phyloP scores from a whole-genome alignment of 768 basidiomycete species.

The Dendrothele bispora region DNA sequence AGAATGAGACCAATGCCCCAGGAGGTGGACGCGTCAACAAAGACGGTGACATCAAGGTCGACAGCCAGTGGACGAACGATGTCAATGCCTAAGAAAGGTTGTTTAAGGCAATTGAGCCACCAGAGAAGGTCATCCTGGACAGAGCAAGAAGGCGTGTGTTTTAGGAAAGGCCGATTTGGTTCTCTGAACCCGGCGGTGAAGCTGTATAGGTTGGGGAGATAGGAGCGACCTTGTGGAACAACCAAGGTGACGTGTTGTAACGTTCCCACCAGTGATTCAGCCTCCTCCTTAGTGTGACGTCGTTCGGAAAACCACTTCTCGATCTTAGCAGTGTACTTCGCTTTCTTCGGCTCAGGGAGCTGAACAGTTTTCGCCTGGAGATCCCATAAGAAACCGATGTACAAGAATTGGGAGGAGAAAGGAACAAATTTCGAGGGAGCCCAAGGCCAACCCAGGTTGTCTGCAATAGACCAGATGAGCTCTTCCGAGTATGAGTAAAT shows the following conservation, averaged over 20 bases:
- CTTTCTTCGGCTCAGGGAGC: constrained; percentile 29
- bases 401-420: constrained; percentile 23
- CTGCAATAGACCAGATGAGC: constrained; percentile 14
- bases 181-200: constrained; percentile 25
- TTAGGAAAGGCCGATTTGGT: background rate
- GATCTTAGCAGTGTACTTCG: constrained; percentile 26
- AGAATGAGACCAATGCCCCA: constrained; percentile 43
- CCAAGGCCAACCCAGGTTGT: constrained; percentile 24
- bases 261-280: constrained; percentile 29
- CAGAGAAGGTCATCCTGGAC: constrained; percentile 1
- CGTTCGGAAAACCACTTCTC: constrained; percentile 11
- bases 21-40: constrained; percentile 39
- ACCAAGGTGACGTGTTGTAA: constrained; percentile 35
- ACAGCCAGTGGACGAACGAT: constrained; percentile 10
- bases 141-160: background rate
- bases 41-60: constrained; percentile 24
- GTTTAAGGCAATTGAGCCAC: background rate
- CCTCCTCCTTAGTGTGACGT: constrained; percentile 15
- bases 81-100: background rate
- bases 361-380: constrained; percentile 23
- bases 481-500: constrained; percentile 12
- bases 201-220: constrained; percentile 25
- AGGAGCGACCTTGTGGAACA: constrained; percentile 26
- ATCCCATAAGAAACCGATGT: constrained; percentile 40
- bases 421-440: constrained; percentile 12